Percentiles rank a stretch among this genome's conserved stretches.
These are phyloP conservation scores for Epithele typhae DNA, from an alignment of 768 basidiomycete species.

Conservation along the genomic window DNA sequence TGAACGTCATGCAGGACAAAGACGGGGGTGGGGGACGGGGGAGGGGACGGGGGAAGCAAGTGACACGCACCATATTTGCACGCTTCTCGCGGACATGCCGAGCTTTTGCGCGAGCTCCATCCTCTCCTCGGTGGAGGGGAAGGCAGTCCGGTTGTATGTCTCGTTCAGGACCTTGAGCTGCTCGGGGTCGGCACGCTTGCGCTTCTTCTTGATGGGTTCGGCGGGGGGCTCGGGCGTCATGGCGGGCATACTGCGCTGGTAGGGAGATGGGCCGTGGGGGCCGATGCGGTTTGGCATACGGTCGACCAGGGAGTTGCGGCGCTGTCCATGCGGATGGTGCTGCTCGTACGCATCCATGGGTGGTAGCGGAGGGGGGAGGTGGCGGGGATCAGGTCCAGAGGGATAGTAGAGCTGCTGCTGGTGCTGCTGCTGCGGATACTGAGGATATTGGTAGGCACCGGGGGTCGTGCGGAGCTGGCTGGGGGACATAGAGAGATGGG, in stretches of 20 bases:
- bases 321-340: conserved; percentile 18
- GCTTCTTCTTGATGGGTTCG: conserved; percentile 75
- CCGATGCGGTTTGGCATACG: conserved; percentile 17
- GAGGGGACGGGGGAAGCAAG: neutral
- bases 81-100: conserved; percentile 81
- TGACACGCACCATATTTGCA: conserved; percentile 73
- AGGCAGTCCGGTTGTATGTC: conserved; percentile 76
- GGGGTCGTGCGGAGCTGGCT: conserved; percentile 56
- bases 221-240: conserved; percentile 23
- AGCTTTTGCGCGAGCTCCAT: conserved; percentile 67
- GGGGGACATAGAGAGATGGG: conserved; percentile 18
- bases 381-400: conserved; percentile 35
- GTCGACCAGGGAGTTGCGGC: conserved; percentile 33
- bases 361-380: conserved; percentile 20
- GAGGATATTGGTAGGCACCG: conserved; percentile 57
- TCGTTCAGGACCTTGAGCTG: conserved; percentile 81
- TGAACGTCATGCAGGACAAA: neutral
- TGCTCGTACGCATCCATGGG: conserved; percentile 12
- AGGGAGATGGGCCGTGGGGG: conserved; percentile 46
- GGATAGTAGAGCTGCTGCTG: conserved; percentile 29
- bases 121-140: conserved; percentile 87
- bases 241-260: conserved; percentile 40
- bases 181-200: conserved; percentile 77
- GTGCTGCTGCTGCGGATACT: conserved; percentile 36
- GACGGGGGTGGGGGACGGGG: neutral